A percentile compares a stretch with the other conserved stretches of the same genome.
phyloP scores from a whole-genome alignment of 192 early-diverging fungal species.

The Gaertneriomyces semiglobifer region DNA sequence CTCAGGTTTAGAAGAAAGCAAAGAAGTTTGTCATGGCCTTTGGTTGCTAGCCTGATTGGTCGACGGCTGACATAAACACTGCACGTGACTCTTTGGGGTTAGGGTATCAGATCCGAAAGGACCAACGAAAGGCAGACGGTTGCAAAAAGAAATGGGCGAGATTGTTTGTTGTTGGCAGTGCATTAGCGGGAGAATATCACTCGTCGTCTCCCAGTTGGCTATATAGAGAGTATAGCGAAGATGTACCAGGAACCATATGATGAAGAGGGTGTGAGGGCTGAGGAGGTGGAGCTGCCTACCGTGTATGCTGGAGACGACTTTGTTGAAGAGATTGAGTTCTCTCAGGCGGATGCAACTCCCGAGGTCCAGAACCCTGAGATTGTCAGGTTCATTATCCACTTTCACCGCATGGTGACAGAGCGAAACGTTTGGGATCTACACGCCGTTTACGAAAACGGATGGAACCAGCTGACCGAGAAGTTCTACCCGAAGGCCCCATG shows the following conservation, averaged over 20 bases:
- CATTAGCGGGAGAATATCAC: too few species aligned
- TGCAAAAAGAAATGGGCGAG: too few species aligned
- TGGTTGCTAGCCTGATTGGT: too few species aligned
- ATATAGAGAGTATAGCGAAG: not conserved
- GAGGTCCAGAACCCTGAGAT: constrained; percentile 73
- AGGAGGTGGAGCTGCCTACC: constrained; percentile 61
- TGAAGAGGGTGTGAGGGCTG: constrained; percentile 42
- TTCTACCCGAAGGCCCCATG: constrained; percentile 84
- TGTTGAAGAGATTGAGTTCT: constrained; percentile 43
- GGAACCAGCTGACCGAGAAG: constrained; percentile 88
- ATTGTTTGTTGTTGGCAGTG: too few species aligned
- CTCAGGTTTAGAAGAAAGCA: too few species aligned
- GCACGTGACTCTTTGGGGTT: too few species aligned
- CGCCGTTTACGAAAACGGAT: constrained; percentile 83
- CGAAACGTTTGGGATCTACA: constrained; percentile 82
- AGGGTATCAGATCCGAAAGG: too few species aligned
- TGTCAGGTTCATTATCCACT: constrained; percentile 77
- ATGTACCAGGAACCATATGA: constrained; percentile 25
- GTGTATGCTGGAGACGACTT: constrained; percentile 43
- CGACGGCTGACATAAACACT: too few species aligned
- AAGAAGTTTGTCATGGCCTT: too few species aligned
- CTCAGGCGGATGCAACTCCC: constrained; percentile 20
- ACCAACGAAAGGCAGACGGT: too few species aligned
- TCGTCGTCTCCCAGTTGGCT: too few species aligned
- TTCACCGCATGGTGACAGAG: constrained; percentile 75